Evolutionary conservation across 1,284 basidiomycete species (phyloP).

Genomic region (Rhodotorula sp.): DNA sequence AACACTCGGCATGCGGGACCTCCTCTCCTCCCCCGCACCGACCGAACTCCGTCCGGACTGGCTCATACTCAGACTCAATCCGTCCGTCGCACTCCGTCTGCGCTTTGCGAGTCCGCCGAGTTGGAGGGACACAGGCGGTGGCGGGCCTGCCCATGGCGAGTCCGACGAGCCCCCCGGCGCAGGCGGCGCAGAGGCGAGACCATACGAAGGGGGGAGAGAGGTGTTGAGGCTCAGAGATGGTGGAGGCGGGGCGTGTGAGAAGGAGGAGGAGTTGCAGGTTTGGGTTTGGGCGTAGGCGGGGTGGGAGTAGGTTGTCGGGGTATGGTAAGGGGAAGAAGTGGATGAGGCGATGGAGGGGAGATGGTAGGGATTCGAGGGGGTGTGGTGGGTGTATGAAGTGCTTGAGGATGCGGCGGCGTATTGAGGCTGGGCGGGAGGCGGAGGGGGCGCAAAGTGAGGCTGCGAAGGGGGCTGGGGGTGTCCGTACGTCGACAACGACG

Average conservation of each 20-base stretch:
- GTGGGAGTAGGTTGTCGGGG: not conserved
- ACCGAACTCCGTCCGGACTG: not conserved
- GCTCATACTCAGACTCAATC: not conserved
- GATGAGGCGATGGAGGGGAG: not conserved
- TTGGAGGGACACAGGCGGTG: conserved; percentile 10
- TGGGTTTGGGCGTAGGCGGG: not conserved
- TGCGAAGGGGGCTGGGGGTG: not conserved
- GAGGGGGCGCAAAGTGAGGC: too few relatives aligned
- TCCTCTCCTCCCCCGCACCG: too few relatives aligned
- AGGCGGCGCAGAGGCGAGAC: not conserved
- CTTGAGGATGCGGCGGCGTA: not conserved
- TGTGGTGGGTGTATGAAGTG: not conserved
- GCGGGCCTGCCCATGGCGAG: conserved; percentile 24
- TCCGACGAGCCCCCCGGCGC: not conserved
- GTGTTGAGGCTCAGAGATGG: not conserved
- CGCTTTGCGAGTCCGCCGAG: conserved; percentile 16
- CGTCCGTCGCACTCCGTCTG: conserved; percentile 16
- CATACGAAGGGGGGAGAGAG: conserved; percentile 8
- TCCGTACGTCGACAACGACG: not conserved
- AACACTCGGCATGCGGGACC: not conserved
- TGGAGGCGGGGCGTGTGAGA: not conserved
- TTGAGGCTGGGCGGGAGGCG: not conserved
- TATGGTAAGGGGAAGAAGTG: not conserved
- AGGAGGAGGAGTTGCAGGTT: not conserved
- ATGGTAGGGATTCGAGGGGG: not conserved